phyloP scores from a whole-genome alignment of 148 eudicot genomes.

The Rhododendron mucronatum region DNA sequence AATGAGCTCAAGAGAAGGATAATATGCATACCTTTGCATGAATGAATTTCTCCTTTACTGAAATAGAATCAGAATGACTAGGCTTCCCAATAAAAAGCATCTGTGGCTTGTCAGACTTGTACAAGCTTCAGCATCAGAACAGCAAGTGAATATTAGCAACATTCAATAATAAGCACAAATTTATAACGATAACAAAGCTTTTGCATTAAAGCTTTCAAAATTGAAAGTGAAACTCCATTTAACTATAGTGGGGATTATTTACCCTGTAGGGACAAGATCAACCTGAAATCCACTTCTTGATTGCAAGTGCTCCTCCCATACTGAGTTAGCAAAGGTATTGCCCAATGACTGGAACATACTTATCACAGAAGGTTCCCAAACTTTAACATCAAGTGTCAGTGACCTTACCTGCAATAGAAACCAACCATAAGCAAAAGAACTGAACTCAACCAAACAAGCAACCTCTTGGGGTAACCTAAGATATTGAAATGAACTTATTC shows the following conservation, averaged over 20 bases:
- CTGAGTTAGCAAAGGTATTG: slow-evolving; percentile 78
- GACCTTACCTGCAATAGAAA: slow-evolving; percentile 71
- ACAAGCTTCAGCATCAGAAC: slow-evolving; percentile 48
- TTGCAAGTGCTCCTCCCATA: slow-evolving; percentile 91
- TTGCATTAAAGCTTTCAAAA: not conserved
- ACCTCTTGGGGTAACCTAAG: not conserved
- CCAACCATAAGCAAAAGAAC: slow-evolving; percentile 6
- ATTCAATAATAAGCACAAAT: not conserved
- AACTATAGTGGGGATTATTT: slow-evolving; percentile 14
- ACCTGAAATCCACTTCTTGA: slow-evolving; percentile 73
- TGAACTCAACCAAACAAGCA: slow-evolving; percentile 2
- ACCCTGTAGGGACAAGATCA: slow-evolving; percentile 70
- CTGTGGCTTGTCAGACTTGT: slow-evolving; percentile 62
- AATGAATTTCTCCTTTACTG: slow-evolving; percentile 90
- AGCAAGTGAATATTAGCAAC: slow-evolving; percentile 15
- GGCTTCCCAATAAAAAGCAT: slow-evolving; percentile 72
- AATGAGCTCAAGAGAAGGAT: not conserved
- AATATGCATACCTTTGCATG: slow-evolving; percentile 70
- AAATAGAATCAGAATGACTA: slow-evolving; percentile 74
- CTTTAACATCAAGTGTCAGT: slow-evolving; percentile 96
- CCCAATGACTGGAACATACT: slow-evolving; percentile 91
- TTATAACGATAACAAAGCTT: not conserved
- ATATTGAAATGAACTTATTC: not conserved
- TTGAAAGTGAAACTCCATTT: not conserved
- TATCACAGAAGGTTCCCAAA: slow-evolving; percentile 95